These are phyloP conservation scores for Candida hispaniensis DNA, from an alignment of 805 yeast species.

Conservation along the genomic window DNA sequence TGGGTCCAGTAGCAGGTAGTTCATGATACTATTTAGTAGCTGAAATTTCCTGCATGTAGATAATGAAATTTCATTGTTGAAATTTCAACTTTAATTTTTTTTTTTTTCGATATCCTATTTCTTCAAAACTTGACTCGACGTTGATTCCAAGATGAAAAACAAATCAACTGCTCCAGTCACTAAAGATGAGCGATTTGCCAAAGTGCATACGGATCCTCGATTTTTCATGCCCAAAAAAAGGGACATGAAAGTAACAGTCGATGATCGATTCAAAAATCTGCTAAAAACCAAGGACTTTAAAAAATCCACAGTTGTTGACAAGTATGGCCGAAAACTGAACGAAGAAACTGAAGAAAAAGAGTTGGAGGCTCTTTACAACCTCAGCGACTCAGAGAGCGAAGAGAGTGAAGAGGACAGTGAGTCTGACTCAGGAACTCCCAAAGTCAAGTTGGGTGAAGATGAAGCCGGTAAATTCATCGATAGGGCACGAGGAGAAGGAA, in stretches of 20 bases:
- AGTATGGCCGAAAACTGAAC: conserved; percentile 69
- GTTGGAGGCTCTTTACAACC: conserved; percentile 56
- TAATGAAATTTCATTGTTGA: neutral
- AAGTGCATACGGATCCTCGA: conserved; percentile 78
- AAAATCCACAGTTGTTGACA: conserved; percentile 54
- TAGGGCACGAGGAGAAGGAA: conserved; percentile 32
- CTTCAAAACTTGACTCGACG: conserved; percentile 5
- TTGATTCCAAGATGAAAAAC: neutral
- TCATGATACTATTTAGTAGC: too few species aligned
- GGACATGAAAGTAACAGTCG: conserved; percentile 65
- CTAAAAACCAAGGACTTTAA: conserved; percentile 48
- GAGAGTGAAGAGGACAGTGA: conserved; percentile 16
- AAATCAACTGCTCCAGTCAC: conserved; percentile 30
- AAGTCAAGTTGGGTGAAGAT: conserved; percentile 20
- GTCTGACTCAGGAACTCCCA: conserved; percentile 18
- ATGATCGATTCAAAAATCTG: conserved; percentile 70
- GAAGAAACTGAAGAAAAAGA: conserved; percentile 38
- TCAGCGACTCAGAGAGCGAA: conserved; percentile 33
- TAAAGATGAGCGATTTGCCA: conserved; percentile 64
- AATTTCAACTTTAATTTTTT: too few species aligned
- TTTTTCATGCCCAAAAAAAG: conserved; percentile 65
- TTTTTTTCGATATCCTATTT: neutral
- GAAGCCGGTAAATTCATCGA: conserved; percentile 24
- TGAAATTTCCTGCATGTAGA: too few species aligned
- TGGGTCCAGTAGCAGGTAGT: conserved; percentile 76